A percentile compares a stretch with the other conserved stretches of the same genome.
Conservation (phyloP, 208 protist species). For the Tetramitus jugosus region DNA sequence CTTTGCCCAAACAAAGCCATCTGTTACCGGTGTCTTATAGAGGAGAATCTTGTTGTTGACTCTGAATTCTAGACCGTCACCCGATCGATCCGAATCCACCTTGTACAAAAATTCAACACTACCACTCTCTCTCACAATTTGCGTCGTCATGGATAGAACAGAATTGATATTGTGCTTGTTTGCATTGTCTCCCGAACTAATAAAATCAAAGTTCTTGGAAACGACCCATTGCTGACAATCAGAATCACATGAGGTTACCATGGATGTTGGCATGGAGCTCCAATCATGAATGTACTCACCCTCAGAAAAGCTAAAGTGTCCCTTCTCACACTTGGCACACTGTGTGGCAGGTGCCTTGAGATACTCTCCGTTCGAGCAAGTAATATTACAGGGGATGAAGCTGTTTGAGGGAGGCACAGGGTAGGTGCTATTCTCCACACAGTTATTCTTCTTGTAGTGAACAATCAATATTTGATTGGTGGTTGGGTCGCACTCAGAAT, state of each 20-base stretch:
- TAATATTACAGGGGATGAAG: slow-evolving; percentile 1
- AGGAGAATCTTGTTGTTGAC: not conserved
- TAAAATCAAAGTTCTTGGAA: too few relatives aligned
- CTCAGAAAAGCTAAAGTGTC: slow-evolving; percentile 2
- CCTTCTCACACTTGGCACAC: not conserved
- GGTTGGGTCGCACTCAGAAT: not conserved
- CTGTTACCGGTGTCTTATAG: not conserved
- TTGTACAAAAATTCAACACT: not conserved
- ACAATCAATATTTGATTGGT: not conserved
- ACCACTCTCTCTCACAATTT: not conserved
- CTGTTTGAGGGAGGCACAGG: not conserved
- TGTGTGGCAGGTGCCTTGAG: not conserved
- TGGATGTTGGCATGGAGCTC: not conserved
- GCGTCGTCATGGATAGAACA: not conserved
- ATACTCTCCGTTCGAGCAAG: not conserved
- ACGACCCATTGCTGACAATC: too few relatives aligned
- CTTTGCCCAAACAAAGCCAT: not conserved
- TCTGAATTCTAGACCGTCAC: not conserved
- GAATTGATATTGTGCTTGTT: too few relatives aligned
- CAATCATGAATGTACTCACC: not conserved
- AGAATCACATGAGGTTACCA: too few relatives aligned
- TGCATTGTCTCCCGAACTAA: too few relatives aligned
- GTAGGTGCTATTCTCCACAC: not conserved
- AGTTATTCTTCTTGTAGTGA: slow-evolving; percentile 7
- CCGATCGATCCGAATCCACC: not conserved